Conservation (phyloP, 768 basidiomycete species). For the Coprinopsis strossmayeri region DNA sequence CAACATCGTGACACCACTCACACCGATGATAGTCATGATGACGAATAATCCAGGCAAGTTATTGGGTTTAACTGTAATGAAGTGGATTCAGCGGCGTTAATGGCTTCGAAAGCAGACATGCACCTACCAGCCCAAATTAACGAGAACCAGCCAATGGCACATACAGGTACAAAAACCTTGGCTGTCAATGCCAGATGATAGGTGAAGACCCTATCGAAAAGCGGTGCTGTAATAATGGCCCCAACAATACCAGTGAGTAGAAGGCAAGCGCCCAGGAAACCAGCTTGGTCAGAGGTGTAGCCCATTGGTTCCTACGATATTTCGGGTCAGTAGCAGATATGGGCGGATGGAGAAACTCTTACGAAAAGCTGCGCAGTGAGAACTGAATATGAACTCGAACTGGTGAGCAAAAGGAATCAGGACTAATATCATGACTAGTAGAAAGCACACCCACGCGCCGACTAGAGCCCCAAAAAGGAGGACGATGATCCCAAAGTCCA, state of each 20-base stretch:
- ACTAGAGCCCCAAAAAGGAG: slow-evolving; percentile 60
- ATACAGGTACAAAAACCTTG: slow-evolving; percentile 55
- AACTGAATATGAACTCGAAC: slow-evolving; percentile 57
- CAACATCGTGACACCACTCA: slow-evolving; percentile 59
- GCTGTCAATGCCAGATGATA: slow-evolving; percentile 55
- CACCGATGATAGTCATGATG: slow-evolving; percentile 65
- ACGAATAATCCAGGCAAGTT: slow-evolving; percentile 56
- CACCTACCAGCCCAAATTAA: slow-evolving; percentile 74
- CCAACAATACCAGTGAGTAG: slow-evolving; percentile 67
- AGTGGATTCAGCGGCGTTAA: no score
- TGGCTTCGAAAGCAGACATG: neutral
- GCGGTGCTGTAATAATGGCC: slow-evolving; percentile 61
- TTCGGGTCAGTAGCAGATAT: neutral
- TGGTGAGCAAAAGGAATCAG: slow-evolving; percentile 25
- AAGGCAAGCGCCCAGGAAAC: slow-evolving; percentile 62
- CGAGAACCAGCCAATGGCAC: slow-evolving; percentile 60
- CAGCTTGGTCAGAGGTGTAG: slow-evolving; percentile 59
- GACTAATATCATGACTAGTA: no score
- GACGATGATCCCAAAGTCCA: slow-evolving; percentile 61
- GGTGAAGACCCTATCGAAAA: slow-evolving; percentile 81
- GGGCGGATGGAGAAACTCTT: slow-evolving; percentile 16
- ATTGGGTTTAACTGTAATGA: slow-evolving; percentile 47
- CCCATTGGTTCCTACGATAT: slow-evolving; percentile 56
- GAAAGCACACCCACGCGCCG: slow-evolving; percentile 42
- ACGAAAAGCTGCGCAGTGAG: slow-evolving; percentile 68